Percentiles rank a stretch among this genome's conserved stretches.
Conservation (phyloP, 176 grass and related monocot species). For the Chloris gayana region DNA sequence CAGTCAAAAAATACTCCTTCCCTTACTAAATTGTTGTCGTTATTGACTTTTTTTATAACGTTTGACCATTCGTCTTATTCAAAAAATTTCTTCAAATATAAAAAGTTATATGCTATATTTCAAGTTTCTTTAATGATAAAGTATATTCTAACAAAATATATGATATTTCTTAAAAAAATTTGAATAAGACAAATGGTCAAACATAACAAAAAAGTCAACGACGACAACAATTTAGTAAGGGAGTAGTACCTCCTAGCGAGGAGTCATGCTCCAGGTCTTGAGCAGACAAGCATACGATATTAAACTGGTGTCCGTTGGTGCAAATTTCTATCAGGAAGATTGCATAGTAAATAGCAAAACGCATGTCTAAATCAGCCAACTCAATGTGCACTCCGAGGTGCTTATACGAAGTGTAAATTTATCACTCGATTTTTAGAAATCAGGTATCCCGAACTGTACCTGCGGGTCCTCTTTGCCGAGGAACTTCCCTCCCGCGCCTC, state of each 20-base stretch:
- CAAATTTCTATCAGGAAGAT: not conserved
- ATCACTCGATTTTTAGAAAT: not conserved
- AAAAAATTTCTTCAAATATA: no score
- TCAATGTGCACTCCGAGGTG: conserved; percentile 12
- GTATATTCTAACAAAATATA: no score
- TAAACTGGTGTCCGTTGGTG: conserved; percentile 2
- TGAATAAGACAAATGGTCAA: no score
- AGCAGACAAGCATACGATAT: not conserved
- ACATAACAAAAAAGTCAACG: no score
- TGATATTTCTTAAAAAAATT: no score
- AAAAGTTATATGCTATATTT: no score
- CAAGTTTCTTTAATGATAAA: no score
- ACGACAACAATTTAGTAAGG: no score
- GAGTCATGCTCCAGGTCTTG: not conserved
- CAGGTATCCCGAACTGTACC: conserved; percentile 41
- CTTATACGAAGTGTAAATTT: not conserved
- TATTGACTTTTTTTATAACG: no score
- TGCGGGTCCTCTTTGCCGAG: conserved; percentile 79
- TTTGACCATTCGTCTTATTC: no score
- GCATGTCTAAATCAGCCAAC: not conserved
- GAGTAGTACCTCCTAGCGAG: not conserved
- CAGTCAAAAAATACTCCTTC: no score
- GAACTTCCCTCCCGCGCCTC: conserved; percentile 81
- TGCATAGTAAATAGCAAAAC: not conserved
- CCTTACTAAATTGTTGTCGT: no score